Evolutionary conservation across 2,329 filamentous ascomycete species (phyloP), one percentile per base, ranked within the genome.

Genomic region (Claviceps humidiphila): DNA sequence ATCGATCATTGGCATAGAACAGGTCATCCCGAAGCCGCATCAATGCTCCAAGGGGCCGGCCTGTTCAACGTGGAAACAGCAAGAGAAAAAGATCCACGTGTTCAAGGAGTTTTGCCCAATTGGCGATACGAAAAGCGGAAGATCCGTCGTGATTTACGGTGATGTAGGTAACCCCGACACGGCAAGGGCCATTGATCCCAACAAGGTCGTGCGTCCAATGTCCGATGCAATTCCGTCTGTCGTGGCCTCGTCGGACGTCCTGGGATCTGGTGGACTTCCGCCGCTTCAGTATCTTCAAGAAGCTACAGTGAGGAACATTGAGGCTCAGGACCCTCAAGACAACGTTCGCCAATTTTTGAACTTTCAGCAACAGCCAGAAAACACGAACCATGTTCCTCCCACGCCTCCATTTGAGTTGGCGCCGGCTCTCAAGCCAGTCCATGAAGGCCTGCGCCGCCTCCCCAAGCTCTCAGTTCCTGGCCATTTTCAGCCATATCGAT

Each of bases 1-100:
- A 4, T 95, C 89, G 0, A 95, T 95, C 59, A 89, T 95, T 38
- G 89, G 86, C 30, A 95, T 95, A 57, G 89, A 95, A 69, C 88
- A 95, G 66, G 73, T 93, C 51, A 77, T 95, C 51, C 89, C 89
- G 5, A 90, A 88, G 69, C 80, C 84, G 16, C 90, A 95, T 68
- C 77, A 78, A 53, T 96, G 90, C 70, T 81, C 81, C 46, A 95
- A 94, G 66, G 90, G 90, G 46, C 87, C 93, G 66, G 82, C 85
- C 59, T 95, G 90, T 68, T 74, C 80, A 48, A 94, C 89, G 66
- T 95, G 80, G 77, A 80, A 77, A 65, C 88, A 84, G 64, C 85
- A 91, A 63, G 86, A 95, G 66, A 79, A 82, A 38, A 78, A 87
- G 66, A 79, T 95, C 47, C 80, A 85, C 44, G 79, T 81, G 26